Conservation (phyloP, 1,139 yeast species). For the Arxiozyma bovina region DNA sequence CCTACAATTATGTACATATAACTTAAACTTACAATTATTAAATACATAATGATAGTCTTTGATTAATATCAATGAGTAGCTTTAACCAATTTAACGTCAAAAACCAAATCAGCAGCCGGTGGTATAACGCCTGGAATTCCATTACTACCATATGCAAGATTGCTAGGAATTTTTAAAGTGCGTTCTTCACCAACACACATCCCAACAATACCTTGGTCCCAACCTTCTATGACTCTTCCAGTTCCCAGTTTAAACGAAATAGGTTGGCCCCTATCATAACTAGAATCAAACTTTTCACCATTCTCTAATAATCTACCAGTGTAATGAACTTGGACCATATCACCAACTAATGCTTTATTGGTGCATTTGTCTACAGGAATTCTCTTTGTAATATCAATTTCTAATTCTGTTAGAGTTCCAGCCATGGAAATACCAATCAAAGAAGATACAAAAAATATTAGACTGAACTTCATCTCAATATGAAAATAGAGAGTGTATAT, state of each 20-base stretch:
- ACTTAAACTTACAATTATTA: background rate
- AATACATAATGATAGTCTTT: background rate
- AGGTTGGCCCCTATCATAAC: slow-evolving; percentile 56
- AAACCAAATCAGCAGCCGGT: slow-evolving; percentile 57
- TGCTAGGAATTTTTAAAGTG: slow-evolving; percentile 66
- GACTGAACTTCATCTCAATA: background rate
- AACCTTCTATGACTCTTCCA: slow-evolving; percentile 74
- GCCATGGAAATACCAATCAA: slow-evolving; percentile 13
- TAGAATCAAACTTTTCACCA: slow-evolving; percentile 70
- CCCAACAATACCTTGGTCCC: slow-evolving; percentile 74
- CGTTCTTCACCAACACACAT: slow-evolving; percentile 89
- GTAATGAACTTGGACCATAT: slow-evolving; percentile 63
- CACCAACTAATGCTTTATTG: slow-evolving; percentile 53
- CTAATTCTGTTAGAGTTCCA: slow-evolving; percentile 21
- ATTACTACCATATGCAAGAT: slow-evolving; percentile 63
- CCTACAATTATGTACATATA: background rate
- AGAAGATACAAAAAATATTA: slow-evolving; percentile 2
- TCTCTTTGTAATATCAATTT: slow-evolving; percentile 38
- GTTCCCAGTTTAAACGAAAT: slow-evolving; percentile 60
- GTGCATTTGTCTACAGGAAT: slow-evolving; percentile 45
- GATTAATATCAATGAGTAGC: slow-evolving; percentile 1
- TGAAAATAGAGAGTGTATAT: background rate
- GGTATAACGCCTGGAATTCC: slow-evolving; percentile 77
- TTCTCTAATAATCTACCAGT: slow-evolving; percentile 54
- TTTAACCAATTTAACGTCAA: slow-evolving; percentile 46